These are phyloP conservation scores for Xylaria polymorpha DNA, from an alignment of 2,329 filamentous ascomycete genomes.

Conservation along the genomic window DNA sequence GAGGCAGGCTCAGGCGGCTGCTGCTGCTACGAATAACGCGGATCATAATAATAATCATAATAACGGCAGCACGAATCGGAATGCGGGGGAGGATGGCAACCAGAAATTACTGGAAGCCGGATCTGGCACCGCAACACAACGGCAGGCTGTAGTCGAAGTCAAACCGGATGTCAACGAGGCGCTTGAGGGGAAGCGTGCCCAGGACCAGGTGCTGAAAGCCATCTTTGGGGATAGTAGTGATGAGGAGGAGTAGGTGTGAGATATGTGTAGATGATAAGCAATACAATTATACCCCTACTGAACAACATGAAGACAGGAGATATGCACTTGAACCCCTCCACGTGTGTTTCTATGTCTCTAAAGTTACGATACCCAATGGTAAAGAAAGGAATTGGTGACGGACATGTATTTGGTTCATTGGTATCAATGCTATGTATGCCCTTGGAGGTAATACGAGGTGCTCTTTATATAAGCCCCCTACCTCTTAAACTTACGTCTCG, in stretches of 20 bases:
- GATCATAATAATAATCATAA: not conserved
- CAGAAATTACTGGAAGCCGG: not conserved
- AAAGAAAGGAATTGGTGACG: not conserved
- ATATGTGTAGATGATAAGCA: constrained; percentile 8
- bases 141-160: constrained; percentile 55
- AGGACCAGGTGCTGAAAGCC: constrained; percentile 86
- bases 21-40: not conserved
- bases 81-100: constrained; percentile 3
- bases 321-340: not conserved
- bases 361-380: not conserved
- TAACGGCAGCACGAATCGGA: not conserved
- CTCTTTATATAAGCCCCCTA: not conserved
- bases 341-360: not conserved
- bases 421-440: not conserved
- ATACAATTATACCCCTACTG: constrained; percentile 17
- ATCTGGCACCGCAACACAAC: not conserved
- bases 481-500: not conserved
- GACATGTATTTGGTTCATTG: not conserved
- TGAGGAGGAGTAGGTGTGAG: constrained; percentile 51
- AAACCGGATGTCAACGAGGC: constrained; percentile 83
- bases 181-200: constrained; percentile 77
- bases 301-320: not conserved
- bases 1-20: constrained; percentile 44
- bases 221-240: constrained; percentile 92
- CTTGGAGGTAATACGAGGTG: not conserved